Percentiles rank a stretch among this genome's conserved stretches.
Conservation (phyloP, 768 basidiomycete species). For the Russula virescens region DNA sequence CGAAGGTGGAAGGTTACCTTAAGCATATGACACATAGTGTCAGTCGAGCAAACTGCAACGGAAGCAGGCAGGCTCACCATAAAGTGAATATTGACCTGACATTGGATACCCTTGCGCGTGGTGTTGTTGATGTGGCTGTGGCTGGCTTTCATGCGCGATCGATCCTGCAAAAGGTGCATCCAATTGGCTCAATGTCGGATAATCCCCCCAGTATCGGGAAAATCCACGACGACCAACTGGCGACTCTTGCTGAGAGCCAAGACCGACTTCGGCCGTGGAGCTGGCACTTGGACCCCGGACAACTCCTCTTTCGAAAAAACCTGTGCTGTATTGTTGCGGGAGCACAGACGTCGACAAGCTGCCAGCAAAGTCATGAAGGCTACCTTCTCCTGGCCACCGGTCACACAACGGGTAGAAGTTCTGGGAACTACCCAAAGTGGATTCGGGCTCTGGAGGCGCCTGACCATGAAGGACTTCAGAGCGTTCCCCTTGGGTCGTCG, state of each 20-base stretch:
- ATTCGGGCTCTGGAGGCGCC: conserved; percentile 14
- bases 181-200: conserved; percentile 32
- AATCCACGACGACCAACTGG: conserved; percentile 25
- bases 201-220: conserved; percentile 36
- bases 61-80: conserved; percentile 6
- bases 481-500: conserved; percentile 5
- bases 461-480: conserved; percentile 23
- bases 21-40: not conserved
- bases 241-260: conserved; percentile 8
- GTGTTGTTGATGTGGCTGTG: conserved; percentile 9
- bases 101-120: conserved; percentile 17
- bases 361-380: conserved; percentile 33
- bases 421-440: conserved; percentile 7
- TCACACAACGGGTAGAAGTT: conserved; percentile 37
- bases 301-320: conserved; percentile 48
- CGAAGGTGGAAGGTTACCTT: conserved; percentile 6
- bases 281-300: conserved; percentile 13
- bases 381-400: conserved; percentile 39
- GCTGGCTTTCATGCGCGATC: conserved; percentile 7
- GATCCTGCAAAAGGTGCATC: conserved; percentile 29
- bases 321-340: conserved; percentile 71
- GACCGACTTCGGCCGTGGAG: not conserved
- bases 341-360: conserved; percentile 66
- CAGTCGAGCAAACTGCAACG: not conserved
- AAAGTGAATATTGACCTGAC: conserved; percentile 22